Evolutionary conservation across 768 basidiomycete species (phyloP).

Genomic region (Auricularia sp.): DNA sequence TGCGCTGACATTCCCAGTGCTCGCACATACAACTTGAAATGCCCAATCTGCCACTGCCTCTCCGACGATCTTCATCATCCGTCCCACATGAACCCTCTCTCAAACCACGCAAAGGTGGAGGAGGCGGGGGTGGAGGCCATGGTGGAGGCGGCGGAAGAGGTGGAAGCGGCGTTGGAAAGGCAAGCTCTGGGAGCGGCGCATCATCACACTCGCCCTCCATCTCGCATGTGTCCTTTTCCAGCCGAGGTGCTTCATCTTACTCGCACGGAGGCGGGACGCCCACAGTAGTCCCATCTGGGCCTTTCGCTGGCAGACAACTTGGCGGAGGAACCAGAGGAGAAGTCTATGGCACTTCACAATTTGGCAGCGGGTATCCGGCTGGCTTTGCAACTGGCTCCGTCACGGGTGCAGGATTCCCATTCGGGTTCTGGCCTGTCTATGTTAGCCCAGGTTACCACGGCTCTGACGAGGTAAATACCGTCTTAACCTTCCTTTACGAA

Average conservation of each 20-base stretch:
- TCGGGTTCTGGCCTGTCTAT: not conserved
- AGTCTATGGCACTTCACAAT: not conserved
- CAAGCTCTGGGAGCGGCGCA: not conserved
- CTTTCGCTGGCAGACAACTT: not conserved
- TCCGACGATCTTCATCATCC: too few species aligned
- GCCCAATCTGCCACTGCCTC: too few species aligned
- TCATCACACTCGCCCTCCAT: not conserved
- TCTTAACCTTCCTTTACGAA: not conserved
- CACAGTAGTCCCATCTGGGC: not conserved
- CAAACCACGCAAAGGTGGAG: not conserved
- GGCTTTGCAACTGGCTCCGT: not conserved
- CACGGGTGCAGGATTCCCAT: not conserved
- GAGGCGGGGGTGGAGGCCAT: not conserved
- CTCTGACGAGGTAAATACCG: not conserved
- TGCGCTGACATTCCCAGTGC: too few species aligned
- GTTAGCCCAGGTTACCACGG: not conserved
- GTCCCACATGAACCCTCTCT: too few species aligned
- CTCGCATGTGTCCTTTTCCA: not conserved
- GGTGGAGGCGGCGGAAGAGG: not conserved
- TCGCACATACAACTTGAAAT: too few species aligned
- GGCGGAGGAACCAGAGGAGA: not conserved
- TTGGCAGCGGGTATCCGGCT: not conserved
- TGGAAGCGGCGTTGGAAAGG: not conserved
- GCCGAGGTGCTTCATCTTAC: not conserved
- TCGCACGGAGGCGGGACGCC: not conserved